phyloP scores from a whole-genome alignment of 305 asterid genomes.

The Ajuga reptans region DNA sequence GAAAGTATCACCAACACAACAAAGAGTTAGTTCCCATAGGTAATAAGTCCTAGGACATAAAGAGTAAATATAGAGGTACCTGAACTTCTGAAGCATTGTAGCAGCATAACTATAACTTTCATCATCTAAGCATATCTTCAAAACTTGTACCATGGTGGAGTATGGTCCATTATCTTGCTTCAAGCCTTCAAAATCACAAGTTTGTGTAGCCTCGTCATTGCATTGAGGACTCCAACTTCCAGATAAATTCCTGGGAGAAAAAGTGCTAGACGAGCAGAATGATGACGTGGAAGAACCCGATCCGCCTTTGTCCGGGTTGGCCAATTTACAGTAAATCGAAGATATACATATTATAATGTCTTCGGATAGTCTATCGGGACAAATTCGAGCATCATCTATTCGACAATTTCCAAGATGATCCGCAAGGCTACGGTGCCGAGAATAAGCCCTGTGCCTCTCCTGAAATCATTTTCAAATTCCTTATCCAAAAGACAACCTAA shows the following conservation, averaged over 20 bases:
- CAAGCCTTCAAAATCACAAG: constrained; percentile 30
- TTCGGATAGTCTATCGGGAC: constrained; percentile 62
- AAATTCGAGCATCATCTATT: constrained; percentile 35
- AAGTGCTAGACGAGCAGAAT: constrained; percentile 59
- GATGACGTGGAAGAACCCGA: constrained; percentile 67
- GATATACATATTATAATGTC: constrained; percentile 66
- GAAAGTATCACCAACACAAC: not conserved
- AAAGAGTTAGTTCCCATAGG: not conserved
- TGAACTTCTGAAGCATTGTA: constrained; percentile 68
- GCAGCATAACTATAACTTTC: constrained; percentile 63
- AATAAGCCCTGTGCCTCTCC: constrained; percentile 42
- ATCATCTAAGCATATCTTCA: constrained; percentile 51
- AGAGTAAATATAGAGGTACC: constrained; percentile 33
- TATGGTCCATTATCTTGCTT: constrained; percentile 47
- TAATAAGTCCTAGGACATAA: not conserved
- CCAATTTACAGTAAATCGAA: constrained; percentile 72
- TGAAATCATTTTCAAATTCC: constrained; percentile 25
- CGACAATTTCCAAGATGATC: constrained; percentile 58
- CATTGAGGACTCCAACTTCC: constrained; percentile 76
- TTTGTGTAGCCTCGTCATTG: constrained; percentile 38
- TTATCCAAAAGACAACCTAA: not conserved
- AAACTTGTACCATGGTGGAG: constrained; percentile 43
- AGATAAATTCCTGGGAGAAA: constrained; percentile 71
- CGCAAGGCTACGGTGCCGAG: constrained; percentile 59
- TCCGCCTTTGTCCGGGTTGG: constrained; percentile 46